Conservation (phyloP, 768 basidiomycete species). For the Lactarius deliciosus region DNA sequence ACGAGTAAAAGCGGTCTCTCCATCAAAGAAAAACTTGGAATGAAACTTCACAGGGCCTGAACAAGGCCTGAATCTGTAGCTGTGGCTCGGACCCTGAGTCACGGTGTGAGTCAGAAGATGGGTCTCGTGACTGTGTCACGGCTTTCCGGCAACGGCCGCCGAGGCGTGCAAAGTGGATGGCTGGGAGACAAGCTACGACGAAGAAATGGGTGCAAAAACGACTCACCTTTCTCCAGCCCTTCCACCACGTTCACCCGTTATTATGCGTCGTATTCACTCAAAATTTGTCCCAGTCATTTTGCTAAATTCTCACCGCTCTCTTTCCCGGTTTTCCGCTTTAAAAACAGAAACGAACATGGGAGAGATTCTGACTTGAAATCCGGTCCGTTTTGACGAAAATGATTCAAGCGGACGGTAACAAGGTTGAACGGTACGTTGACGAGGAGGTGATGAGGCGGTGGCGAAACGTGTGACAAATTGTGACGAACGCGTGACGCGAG, state of each 20-base stretch:
- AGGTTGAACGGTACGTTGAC: constrained; percentile 18
- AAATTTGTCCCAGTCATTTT: not conserved
- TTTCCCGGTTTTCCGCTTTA: constrained; percentile 13
- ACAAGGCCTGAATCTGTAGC: too few relatives aligned
- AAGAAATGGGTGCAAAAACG: constrained; percentile 26
- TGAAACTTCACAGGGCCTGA: too few relatives aligned
- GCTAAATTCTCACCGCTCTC: not conserved
- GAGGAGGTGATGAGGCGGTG: constrained; percentile 19
- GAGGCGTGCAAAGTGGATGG: constrained; percentile 28
- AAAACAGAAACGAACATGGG: constrained; percentile 12
- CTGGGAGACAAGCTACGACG: constrained; percentile 25
- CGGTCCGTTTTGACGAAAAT: constrained; percentile 19
- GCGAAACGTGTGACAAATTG: constrained; percentile 16
- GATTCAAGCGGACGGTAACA: constrained; percentile 6
- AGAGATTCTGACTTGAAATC: constrained; percentile 1
- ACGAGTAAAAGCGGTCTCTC: not conserved
- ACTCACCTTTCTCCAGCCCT: constrained; percentile 20
- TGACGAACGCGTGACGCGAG: constrained; percentile 26
- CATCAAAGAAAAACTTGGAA: not conserved
- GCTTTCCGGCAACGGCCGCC: constrained; percentile 25
- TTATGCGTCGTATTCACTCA: constrained; percentile 20
- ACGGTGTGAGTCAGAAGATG: too few relatives aligned
- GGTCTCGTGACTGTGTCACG: constrained; percentile 24
- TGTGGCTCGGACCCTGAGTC: too few relatives aligned
- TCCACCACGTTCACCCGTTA: constrained; percentile 22